Conservation (phyloP, 2,329 filamentous ascomycete species). For the Beauveria scarabaeidicola region DNA sequence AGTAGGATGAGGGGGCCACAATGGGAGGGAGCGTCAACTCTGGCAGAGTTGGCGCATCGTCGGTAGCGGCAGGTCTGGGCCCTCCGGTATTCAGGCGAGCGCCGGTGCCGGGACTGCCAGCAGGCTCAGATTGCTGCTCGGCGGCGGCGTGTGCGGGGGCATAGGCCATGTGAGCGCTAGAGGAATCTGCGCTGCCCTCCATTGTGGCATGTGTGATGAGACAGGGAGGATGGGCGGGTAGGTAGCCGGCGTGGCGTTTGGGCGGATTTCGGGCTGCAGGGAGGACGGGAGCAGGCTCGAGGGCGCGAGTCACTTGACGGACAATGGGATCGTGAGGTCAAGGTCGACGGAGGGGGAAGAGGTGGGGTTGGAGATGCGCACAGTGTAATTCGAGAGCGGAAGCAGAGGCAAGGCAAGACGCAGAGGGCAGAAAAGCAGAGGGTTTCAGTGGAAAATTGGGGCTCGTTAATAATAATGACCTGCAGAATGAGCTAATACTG, state of each 20-base stretch:
- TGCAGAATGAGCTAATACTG: too few species aligned
- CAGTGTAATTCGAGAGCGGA: background rate
- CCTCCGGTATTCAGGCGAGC: slow-evolving; percentile 13
- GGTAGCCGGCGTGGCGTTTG: slow-evolving; percentile 1
- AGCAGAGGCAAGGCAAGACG: background rate
- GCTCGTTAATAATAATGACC: background rate
- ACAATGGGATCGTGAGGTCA: background rate
- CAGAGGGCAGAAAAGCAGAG: background rate
- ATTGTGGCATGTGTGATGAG: slow-evolving; percentile 4
- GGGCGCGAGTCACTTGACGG: background rate
- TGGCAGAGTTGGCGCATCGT: slow-evolving; percentile 11
- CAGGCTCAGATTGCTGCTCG: background rate
- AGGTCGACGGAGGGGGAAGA: background rate
- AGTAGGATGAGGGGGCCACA: slow-evolving; percentile 53
- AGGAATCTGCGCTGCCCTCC: slow-evolving; percentile 6
- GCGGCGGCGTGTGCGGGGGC: slow-evolving; percentile 5
- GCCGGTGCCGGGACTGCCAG: slow-evolving; percentile 9
- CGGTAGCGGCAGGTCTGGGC: slow-evolving; percentile 11
- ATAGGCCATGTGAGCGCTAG: slow-evolving; percentile 9
- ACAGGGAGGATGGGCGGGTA: background rate
- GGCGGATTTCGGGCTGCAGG: background rate
- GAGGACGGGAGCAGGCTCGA: background rate
- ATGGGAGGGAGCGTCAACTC: slow-evolving; percentile 39
- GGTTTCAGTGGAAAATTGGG: background rate
- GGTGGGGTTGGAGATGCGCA: slow-evolving; percentile 7